Percentiles rank a stretch among this genome's conserved stretches.
Evolutionary conservation across 257 asterid genomes (phyloP).

Genomic region (Lithospermum erythrorhizon): DNA sequence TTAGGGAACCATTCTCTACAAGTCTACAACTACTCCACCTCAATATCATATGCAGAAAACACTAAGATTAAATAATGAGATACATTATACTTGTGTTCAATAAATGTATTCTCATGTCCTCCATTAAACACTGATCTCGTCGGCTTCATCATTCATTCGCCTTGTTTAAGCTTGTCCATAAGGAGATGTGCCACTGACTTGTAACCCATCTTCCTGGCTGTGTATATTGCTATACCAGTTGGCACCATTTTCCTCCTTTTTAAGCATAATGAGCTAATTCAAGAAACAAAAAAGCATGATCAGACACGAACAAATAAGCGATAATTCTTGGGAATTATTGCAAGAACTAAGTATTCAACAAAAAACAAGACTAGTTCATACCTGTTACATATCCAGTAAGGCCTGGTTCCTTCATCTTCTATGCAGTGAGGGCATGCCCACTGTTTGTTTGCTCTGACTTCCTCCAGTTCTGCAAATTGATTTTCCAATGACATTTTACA

Average conservation of each 20-base stretch:
- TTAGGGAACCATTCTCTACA: no score
- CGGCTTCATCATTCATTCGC: slow-evolving; percentile 17
- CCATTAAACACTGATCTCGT: neutral
- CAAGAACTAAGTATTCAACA: neutral
- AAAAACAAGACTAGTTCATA: slow-evolving; percentile 8
- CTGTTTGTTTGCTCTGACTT: slow-evolving; percentile 46
- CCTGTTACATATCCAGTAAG: slow-evolving; percentile 95
- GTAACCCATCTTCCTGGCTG: slow-evolving; percentile 73
- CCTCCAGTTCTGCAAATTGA: slow-evolving; percentile 53
- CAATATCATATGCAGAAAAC: no score
- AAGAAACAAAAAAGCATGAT: neutral
- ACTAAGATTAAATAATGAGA: no score
- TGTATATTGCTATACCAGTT: slow-evolving; percentile 66
- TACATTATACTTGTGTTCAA: no score
- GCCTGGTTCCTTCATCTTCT: slow-evolving; percentile 55
- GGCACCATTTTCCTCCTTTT: slow-evolving; percentile 71
- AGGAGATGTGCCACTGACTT: slow-evolving; percentile 73
- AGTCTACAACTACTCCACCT: no score
- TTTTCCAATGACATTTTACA: neutral
- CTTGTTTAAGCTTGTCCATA: slow-evolving; percentile 50
- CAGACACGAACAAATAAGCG: neutral
- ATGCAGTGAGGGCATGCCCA: slow-evolving; percentile 81
- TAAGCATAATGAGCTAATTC: slow-evolving; percentile 66
- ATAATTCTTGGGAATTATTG: neutral
- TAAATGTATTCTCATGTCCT: no score